phyloP scores from a whole-genome alignment of 2,329 filamentous ascomycete species.

The Beauveria asiatica region DNA sequence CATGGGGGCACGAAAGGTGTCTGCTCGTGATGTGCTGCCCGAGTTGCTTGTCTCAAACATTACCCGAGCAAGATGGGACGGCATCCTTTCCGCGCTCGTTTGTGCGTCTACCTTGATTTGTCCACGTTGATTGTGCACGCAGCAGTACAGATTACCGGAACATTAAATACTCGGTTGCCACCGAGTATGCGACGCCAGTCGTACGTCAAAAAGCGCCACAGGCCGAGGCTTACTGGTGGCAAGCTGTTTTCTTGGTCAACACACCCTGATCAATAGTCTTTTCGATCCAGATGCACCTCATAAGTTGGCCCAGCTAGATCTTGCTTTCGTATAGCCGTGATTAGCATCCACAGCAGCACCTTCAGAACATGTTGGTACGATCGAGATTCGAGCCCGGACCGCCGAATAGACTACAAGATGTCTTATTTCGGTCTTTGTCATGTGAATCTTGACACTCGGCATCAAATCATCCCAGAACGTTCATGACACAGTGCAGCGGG shows the following conservation, averaged over 20 bases:
- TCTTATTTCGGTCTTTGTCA: neutral
- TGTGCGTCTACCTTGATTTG: neutral
- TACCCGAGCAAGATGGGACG: constrained; percentile 1
- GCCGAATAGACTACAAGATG: neutral
- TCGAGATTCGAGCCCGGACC: neutral
- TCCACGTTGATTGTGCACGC: neutral
- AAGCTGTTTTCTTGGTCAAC: too few relatives aligned
- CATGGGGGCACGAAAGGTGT: neutral
- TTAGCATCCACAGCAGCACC: neutral
- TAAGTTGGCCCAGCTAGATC: too few relatives aligned
- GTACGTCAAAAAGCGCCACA: neutral
- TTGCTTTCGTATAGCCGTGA: too few relatives aligned
- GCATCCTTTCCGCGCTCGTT: neutral
- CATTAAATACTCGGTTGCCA: neutral
- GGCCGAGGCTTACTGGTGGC: too few relatives aligned
- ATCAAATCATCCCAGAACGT: neutral
- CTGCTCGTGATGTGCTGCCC: neutral
- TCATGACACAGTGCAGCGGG: neutral
- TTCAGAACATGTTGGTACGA: neutral
- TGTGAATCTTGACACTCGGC: neutral
- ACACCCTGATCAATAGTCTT: neutral
- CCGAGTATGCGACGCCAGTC: neutral
- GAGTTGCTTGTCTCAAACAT: neutral
- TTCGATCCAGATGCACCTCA: neutral
- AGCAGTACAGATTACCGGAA: neutral